These are phyloP conservation scores for Cubamyces lactineus DNA, from an alignment of 768 basidiomycete genomes.

Conservation along the genomic window DNA sequence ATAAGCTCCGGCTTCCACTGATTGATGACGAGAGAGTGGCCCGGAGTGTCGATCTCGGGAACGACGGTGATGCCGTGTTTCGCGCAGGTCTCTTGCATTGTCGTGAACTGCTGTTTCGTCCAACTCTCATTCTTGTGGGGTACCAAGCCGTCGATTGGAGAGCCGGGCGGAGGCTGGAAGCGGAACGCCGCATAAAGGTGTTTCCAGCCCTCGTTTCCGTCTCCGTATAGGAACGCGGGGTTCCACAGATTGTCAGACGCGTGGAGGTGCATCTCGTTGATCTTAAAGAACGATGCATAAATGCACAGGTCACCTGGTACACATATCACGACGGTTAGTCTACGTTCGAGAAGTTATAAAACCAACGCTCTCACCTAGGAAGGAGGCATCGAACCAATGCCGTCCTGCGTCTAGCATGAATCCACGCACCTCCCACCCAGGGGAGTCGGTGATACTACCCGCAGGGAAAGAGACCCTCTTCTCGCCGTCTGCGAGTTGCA, in stretches of 20 bases:
- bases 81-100: slow-evolving; percentile 43
- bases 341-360: not conserved
- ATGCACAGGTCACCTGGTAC: slow-evolving; percentile 45
- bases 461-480: slow-evolving; percentile 32
- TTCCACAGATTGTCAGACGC: slow-evolving; percentile 50
- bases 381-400: slow-evolving; percentile 46
- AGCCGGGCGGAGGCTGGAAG: slow-evolving; percentile 41
- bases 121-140: slow-evolving; percentile 46
- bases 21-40: slow-evolving; percentile 47
- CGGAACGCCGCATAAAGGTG: slow-evolving; percentile 47
- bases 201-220: slow-evolving; percentile 39
- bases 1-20: slow-evolving; percentile 51
- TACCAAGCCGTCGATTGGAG: slow-evolving; percentile 40
- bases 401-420: slow-evolving; percentile 52
- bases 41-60: slow-evolving; percentile 48
- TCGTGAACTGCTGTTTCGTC: slow-evolving; percentile 36
- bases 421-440: slow-evolving; percentile 49
- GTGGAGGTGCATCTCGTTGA: slow-evolving; percentile 48
- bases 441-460: slow-evolving; percentile 42
- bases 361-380: slow-evolving; percentile 31
- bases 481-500: slow-evolving; percentile 30
- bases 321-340: not conserved
- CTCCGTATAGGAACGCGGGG: slow-evolving; percentile 42
- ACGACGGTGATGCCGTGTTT: slow-evolving; percentile 43
- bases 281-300: slow-evolving; percentile 50